Conservation (phyloP, 2,329 filamentous ascomycete genomes). For the Cadophora sp. region DNA sequence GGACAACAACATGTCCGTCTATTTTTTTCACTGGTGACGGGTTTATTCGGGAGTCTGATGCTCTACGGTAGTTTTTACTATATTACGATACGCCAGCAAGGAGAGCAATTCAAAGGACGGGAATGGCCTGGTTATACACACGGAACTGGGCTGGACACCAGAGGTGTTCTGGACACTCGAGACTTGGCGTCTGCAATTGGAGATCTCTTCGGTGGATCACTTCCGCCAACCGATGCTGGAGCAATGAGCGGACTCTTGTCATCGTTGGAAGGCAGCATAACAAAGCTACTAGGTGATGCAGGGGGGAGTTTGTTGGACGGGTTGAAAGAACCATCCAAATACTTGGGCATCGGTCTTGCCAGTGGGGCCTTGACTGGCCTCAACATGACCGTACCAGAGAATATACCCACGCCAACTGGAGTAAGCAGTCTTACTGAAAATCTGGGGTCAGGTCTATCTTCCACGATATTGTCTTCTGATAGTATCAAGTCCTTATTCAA, state of each 20-base stretch:
- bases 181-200: background rate
- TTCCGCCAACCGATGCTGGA: background rate
- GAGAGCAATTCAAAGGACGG: background rate
- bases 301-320: background rate
- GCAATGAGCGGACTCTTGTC: background rate
- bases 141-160: background rate
- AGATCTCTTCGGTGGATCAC: background rate
- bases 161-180: background rate
- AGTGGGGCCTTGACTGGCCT: constrained; percentile 9
- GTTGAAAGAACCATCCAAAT: constrained; percentile 9
- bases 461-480: background rate
- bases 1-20: background rate
- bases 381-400: constrained; percentile 2
- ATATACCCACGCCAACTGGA: constrained; percentile 9
- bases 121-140: no score
- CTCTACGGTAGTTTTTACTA: background rate
- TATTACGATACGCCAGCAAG: background rate
- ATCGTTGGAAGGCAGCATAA: background rate
- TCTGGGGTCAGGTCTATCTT: background rate
- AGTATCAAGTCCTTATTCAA: background rate
- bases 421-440: background rate
- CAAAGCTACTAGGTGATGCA: background rate
- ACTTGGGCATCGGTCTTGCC: constrained; percentile 9
- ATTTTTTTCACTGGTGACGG: background rate
- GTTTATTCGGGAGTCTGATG: background rate